Evolutionary conservation across 371 early-diverging fungal genomes (phyloP), one percentile per base, ranked within the genome.

Genomic region (Mortierella sp.): DNA sequence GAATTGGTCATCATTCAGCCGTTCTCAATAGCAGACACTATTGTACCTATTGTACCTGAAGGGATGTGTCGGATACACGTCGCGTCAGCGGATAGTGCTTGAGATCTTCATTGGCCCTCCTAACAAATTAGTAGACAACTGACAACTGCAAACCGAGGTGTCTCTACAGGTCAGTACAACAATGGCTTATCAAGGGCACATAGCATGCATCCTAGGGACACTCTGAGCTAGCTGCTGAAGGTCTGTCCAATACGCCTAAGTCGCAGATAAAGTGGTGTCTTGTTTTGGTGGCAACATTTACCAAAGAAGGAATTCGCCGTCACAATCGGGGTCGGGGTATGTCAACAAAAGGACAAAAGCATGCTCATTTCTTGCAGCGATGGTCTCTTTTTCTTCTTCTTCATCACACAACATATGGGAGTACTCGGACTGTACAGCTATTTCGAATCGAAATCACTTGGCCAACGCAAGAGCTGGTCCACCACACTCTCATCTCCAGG

Each of bases 391-490:
- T 38, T 42, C 10, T 68, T 34, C 0, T 68, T 24, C 42, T 68
- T 68, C 68, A 68, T 68, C 68, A 42, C 68, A 68, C 68, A 68
- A 38, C 77, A 63, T 58, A 85, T 85, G 86, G 86, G 86, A 50
- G 86, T 85, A 24, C 82, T 82, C 45, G 86, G 86, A 45, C 82
- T 85, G 14, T 82, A 82, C 54, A 77, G 77, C 58, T 86, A 80
- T 71, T 82, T 86, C 74, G 80, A 86, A 63, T 82, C 82, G 58
- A 86, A 77, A 76, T 78, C 84, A 55, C 76, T 82, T 21, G 86
- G 86, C 11, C 82, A 80, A 70, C 86, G 86, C 77, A 81, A 74
- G 80, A 79, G 45, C 47, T 86, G 86, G 86, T 68, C 76, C 34
- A 4, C 65, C 38, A 16, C 70, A 11, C 19, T 65, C 19, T 21